Percentiles rank a stretch among this genome's conserved stretches.
Conservation (phyloP, 2,329 filamentous ascomycete species). For the Phialophora verrucosa region DNA sequence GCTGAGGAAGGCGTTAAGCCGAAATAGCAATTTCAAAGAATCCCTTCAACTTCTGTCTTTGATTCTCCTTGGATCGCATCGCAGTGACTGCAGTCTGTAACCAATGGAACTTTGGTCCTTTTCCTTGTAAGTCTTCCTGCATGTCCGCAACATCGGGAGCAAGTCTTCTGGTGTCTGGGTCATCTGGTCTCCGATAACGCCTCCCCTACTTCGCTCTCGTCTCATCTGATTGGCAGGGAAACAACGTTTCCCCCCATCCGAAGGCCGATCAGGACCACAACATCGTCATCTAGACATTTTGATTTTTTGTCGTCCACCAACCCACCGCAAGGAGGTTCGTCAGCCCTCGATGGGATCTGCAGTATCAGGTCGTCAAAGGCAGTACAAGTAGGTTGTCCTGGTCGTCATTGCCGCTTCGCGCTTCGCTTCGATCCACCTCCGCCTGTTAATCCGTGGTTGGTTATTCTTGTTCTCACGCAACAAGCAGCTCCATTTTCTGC, state of each 20-base stretch:
- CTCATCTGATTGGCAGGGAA: conserved; percentile 3
- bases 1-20: background rate
- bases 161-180: background rate
- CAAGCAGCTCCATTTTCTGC: background rate
- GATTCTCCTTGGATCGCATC: background rate
- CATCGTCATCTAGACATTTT: conserved; percentile 10
- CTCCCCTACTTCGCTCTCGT: background rate
- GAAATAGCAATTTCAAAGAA: conserved; percentile 3
- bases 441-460: background rate
- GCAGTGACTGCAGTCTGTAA: background rate
- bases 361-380: background rate
- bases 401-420: background rate
- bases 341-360: background rate
- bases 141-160: background rate
- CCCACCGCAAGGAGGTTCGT: background rate
- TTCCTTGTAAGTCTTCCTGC: background rate
- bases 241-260: conserved; percentile 5
- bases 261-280: background rate
- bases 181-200: background rate
- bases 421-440: background rate
- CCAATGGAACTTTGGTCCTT: background rate
- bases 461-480: background rate
- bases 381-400: background rate
- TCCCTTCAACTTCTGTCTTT: background rate
- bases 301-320: background rate